phyloP scores from a whole-genome alignment of 202 grass and related monocot genomes.

The Miscanthus sacchariflorus region DNA sequence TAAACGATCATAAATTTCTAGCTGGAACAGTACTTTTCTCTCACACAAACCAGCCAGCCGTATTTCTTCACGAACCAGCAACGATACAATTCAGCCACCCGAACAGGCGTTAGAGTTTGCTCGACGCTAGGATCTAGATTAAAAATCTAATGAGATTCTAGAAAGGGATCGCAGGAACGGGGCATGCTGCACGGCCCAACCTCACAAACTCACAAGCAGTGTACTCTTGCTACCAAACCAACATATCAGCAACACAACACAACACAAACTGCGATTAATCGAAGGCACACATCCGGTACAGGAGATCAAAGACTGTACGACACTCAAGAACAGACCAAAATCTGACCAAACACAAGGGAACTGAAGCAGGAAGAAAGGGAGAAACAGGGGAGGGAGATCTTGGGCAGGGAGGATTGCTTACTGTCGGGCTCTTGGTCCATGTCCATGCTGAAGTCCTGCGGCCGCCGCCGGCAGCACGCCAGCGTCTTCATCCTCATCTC shows the following conservation, averaged over 20 bases:
- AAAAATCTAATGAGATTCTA: neutral
- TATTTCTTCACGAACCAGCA: too few relatives aligned
- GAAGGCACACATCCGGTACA: neutral
- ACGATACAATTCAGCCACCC: too few relatives aligned
- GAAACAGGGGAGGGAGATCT: neutral
- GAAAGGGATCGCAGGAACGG: too few relatives aligned
- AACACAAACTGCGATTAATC: neutral
- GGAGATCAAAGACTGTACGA: neutral
- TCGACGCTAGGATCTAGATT: neutral
- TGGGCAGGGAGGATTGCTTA: constrained; percentile 34
- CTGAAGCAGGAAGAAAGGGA: neutral
- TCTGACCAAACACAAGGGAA: too few relatives aligned
- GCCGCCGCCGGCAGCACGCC: constrained; percentile 93
- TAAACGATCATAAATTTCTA: too few relatives aligned
- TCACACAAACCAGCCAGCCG: too few relatives aligned
- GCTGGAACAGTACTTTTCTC: too few relatives aligned
- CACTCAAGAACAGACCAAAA: neutral
- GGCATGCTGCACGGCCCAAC: too few relatives aligned
- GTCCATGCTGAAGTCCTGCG: constrained; percentile 95
- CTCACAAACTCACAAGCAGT: too few relatives aligned
- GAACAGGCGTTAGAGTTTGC: neutral
- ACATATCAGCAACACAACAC: neutral
- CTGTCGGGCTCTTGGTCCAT: constrained; percentile 81
- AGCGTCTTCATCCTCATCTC: constrained; percentile 77
- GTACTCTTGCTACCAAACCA: too few relatives aligned